phyloP scores from a whole-genome alignment of 257 asterid species.

The Lantana camara region DNA sequence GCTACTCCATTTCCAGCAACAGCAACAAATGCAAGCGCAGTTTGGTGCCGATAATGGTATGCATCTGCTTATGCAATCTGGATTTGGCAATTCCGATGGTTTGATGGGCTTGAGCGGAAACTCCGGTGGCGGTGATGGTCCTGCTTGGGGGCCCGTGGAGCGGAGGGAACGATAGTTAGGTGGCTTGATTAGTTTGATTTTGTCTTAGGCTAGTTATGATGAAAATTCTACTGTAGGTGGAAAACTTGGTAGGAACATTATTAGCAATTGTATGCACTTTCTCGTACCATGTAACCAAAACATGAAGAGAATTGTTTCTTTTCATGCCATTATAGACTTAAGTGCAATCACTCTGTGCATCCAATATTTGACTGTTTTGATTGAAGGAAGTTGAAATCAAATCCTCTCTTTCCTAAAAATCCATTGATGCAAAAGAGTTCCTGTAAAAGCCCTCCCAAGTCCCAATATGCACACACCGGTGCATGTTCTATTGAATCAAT shows the following conservation, averaged over 20 bases:
- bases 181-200: neutral
- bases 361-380: too few relatives aligned
- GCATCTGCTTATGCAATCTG: slow-evolving; percentile 72
- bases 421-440: too few relatives aligned
- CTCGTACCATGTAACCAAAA: neutral
- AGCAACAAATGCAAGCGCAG: slow-evolving; percentile 59
- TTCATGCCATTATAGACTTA: neutral
- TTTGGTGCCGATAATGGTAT: slow-evolving; percentile 51
- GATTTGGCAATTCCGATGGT: slow-evolving; percentile 44
- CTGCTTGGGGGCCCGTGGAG: slow-evolving; percentile 42
- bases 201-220: neutral
- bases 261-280: neutral
- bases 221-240: slow-evolving; percentile 12
- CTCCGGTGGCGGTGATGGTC: slow-evolving; percentile 68
- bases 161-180: slow-evolving; percentile 36
- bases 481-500: too few relatives aligned
- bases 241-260: slow-evolving; percentile 4
- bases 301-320: neutral
- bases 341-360: too few relatives aligned
- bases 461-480: too few relatives aligned
- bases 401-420: too few relatives aligned
- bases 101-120: slow-evolving; percentile 58
- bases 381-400: too few relatives aligned
- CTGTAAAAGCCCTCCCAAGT: too few relatives aligned
- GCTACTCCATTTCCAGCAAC: slow-evolving; percentile 58